Conservation (phyloP, 495 filamentous ascomycete genomes). For the Neurospora sp. region DNA sequence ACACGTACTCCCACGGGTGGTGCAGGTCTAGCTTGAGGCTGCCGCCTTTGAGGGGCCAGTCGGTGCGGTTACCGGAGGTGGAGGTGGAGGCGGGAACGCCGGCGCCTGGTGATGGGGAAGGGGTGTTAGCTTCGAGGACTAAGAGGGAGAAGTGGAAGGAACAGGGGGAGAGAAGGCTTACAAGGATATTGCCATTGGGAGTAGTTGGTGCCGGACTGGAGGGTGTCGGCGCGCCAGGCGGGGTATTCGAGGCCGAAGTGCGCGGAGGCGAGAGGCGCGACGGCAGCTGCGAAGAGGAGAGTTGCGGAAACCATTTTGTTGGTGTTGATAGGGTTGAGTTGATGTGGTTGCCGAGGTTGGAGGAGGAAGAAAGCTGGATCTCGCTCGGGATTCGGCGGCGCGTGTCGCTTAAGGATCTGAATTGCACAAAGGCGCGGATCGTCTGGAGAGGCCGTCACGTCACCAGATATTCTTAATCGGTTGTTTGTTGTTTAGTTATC, state of each 20-base stretch:
- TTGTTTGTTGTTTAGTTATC: not conserved
- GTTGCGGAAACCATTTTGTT: slow-evolving; percentile 22
- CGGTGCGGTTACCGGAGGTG: slow-evolving; percentile 41
- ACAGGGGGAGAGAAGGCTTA: slow-evolving; percentile 17
- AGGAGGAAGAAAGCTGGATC: not conserved
- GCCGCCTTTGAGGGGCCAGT: slow-evolving; percentile 51
- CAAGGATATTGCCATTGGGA: slow-evolving; percentile 52
- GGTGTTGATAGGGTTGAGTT: not conserved
- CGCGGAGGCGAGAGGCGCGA: slow-evolving; percentile 33
- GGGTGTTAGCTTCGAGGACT: slow-evolving; percentile 1
- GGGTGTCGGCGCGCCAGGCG: slow-evolving; percentile 44
- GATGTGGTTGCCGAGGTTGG: not conserved
- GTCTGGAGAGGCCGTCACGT: not conserved
- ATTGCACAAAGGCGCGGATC: not conserved
- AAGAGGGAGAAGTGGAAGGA: not conserved
- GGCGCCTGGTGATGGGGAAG: slow-evolving; percentile 33
- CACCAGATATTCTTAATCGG: not conserved
- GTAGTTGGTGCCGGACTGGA: slow-evolving; percentile 21
- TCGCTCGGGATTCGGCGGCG: not conserved
- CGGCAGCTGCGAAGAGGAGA: slow-evolving; percentile 23
- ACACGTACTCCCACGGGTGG: slow-evolving; percentile 49
- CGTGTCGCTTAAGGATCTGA: not conserved
- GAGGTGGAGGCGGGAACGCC: slow-evolving; percentile 36
- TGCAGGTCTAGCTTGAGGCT: slow-evolving; percentile 39
- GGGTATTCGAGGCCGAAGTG: slow-evolving; percentile 52